Percentiles rank a stretch among this genome's conserved stretches.
Conservation (phyloP, 202 grass and related monocot genomes). For the Digitaria exilis region DNA sequence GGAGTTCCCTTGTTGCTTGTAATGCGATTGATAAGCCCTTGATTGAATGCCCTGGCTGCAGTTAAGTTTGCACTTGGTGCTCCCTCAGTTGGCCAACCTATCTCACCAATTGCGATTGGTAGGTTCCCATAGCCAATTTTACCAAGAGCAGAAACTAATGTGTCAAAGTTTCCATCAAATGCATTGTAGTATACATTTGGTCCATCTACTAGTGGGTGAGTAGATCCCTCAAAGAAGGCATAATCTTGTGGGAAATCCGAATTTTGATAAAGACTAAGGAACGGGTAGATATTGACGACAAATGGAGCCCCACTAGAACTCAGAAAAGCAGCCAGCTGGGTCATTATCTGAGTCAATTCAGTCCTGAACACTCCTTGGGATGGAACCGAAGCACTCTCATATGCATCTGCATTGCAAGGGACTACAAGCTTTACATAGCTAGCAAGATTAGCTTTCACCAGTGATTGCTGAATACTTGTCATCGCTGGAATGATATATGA, state of each 20-base stretch:
- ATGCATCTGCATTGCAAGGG: conserved; percentile 87
- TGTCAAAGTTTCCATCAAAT: conserved; percentile 86
- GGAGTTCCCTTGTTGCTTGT: conserved; percentile 77
- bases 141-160: conserved; percentile 65
- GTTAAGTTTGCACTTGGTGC: conserved; percentile 73
- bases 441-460: conserved; percentile 73
- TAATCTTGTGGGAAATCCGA: conserved; percentile 85
- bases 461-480: conserved; percentile 76
- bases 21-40: conserved; percentile 68
- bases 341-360: conserved; percentile 80
- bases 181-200: conserved; percentile 79
- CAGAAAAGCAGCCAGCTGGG: conserved; percentile 64
- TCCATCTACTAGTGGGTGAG: conserved; percentile 77
- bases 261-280: conserved; percentile 81
- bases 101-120: conserved; percentile 73
- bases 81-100: conserved; percentile 90
- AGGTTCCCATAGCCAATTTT: conserved; percentile 74
- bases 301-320: conserved; percentile 76
- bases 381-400: conserved; percentile 63
- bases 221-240: conserved; percentile 80
- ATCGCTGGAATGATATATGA: conserved; percentile 60
- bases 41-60: conserved; percentile 75
- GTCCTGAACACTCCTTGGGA: conserved; percentile 74
- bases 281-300: conserved; percentile 83
- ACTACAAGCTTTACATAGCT: conserved; percentile 74